phyloP scores from a whole-genome alignment of 1,139 yeast genomes.

The Arxiozyma bovina region DNA sequence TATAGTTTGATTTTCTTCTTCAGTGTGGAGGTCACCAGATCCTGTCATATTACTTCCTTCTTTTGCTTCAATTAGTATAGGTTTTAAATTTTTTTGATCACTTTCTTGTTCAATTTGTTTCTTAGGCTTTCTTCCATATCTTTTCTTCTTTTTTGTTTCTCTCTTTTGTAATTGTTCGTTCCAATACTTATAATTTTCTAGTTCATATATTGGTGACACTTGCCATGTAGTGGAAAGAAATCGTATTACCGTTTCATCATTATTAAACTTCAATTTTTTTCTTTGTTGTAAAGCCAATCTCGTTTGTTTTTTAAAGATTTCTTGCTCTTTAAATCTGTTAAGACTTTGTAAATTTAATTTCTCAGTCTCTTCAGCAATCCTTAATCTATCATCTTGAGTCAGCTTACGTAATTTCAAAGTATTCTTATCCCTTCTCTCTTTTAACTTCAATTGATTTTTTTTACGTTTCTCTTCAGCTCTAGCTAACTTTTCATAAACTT shows the following conservation, averaged over 20 bases:
- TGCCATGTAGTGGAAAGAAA: constrained; percentile 22
- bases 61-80: constrained; percentile 12
- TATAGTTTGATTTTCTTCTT: background rate
- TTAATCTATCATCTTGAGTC: constrained; percentile 81
- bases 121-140: constrained; percentile 36
- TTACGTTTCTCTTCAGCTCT: constrained; percentile 64
- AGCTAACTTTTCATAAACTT: constrained; percentile 62
- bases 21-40: background rate
- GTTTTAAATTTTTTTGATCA: constrained; percentile 6
- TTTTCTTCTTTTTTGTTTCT: constrained; percentile 35
- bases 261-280: constrained; percentile 42
- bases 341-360: constrained; percentile 63
- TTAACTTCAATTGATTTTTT: constrained; percentile 30
- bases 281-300: constrained; percentile 67
- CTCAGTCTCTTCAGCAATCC: constrained; percentile 83
- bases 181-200: constrained; percentile 36
- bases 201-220: constrained; percentile 46
- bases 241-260: constrained; percentile 23
- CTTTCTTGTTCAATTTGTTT: constrained; percentile 4
- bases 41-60: constrained; percentile 11
- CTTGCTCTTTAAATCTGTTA: constrained; percentile 74
- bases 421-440: constrained; percentile 31
- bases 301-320: constrained; percentile 65
- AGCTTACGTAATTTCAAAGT: constrained; percentile 39
- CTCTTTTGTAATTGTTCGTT: constrained; percentile 34